Base-by-base conservation (phyloP, 345 rosid genomes). In the Garcia nutans region DNA sequence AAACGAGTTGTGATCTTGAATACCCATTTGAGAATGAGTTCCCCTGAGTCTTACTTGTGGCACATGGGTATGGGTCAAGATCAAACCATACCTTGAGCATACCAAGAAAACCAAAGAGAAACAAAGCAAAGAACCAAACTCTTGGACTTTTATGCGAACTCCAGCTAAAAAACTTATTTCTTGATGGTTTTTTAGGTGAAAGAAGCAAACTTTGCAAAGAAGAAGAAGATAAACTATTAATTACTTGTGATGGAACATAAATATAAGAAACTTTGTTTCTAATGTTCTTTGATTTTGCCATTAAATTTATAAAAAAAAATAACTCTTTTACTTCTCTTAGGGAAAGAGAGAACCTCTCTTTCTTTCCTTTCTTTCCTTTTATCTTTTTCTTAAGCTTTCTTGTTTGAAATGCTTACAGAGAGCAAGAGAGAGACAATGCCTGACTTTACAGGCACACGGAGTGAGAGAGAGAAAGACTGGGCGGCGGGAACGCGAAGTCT, bases 21-120 rank as follows among this genome's bases (percentile, higher is more conserved):
- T 60, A n/a, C 64, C 56, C 65, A 28, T 62, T 54, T 55, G 82
- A 70, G 77, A 72, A 71, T 0, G 85, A 68, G 72, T 70, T 22
- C 45, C 50, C 33, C 10, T 13, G 78, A n/a, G 79, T 70, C 47
- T 78, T 84, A 71, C 73, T 74, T 37, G 84, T 68, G 37, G 66
- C 60, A 71, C 96, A 92, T 17, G 94, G 93, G 84, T 82, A 78
- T 7, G 88, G 89, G 70, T 87, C 86, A 52, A 84, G 83, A 76
- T 82, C 82, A 82, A 87, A 83, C 63, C 86, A 78, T 42, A 85
- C 68, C 68, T 78, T 86, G 76, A 83, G 60, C 86, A 92, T 79
- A 5, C 86, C 85, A 26, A 92, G 70, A 67, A 96, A 79, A 47
- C 90, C 85, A 71, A 87, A 81, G 10, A 90, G 81, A 81, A 90